Evolutionary conservation across 768 basidiomycete species (phyloP).

Genomic region (Multifurca ochricompacta): DNA sequence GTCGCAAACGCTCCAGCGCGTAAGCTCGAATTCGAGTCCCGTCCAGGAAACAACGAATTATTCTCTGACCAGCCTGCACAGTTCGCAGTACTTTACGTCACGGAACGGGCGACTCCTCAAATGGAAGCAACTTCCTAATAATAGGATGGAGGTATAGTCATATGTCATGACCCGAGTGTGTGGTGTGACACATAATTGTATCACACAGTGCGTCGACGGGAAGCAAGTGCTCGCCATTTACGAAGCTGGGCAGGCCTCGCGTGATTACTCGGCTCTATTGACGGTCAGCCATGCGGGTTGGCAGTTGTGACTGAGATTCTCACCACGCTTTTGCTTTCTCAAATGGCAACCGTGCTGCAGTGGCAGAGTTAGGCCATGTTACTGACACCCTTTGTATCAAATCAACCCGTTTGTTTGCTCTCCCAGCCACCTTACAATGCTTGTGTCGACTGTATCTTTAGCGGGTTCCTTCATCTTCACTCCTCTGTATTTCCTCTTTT

Average conservation of each 20-base stretch:
- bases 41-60: not conserved
- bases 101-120: constrained; percentile 66
- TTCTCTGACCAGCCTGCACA: constrained; percentile 24
- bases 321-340: constrained; percentile 66
- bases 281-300: constrained; percentile 50
- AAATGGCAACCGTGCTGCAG: constrained; percentile 52
- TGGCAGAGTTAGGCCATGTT: constrained; percentile 34
- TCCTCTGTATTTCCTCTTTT: constrained; percentile 3
- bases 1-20: constrained; percentile 56
- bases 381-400: not conserved
- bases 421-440: not conserved
- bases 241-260: constrained; percentile 52
- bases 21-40: constrained; percentile 33
- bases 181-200: not conserved
- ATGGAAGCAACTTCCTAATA: constrained; percentile 52
- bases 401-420: not conserved
- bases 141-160: constrained; percentile 59
- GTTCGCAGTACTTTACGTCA: constrained; percentile 68
- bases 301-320: constrained; percentile 67
- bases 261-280: constrained; percentile 51
- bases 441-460: constrained; percentile 7
- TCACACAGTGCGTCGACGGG: constrained; percentile 48
- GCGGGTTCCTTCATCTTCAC: not conserved
- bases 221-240: constrained; percentile 53
- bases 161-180: not conserved